Evolutionary conservation across 305 asterid species (phyloP).

Genomic region (Stenogyne calaminthoides): DNA sequence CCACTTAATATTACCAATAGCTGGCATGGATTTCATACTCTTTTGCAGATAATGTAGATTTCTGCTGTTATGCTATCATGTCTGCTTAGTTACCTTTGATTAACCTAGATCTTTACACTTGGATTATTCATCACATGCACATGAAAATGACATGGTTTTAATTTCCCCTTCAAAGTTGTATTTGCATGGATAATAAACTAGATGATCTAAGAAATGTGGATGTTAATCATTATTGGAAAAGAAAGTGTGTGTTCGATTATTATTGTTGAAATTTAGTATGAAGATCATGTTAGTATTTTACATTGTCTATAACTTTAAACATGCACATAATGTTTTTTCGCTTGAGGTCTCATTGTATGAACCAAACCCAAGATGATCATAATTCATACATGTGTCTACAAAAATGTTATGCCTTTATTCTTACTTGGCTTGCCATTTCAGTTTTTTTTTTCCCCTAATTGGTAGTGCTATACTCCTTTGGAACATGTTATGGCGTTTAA

Average conservation of each 20-base stretch:
- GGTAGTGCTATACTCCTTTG: not conserved
- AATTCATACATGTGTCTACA: not conserved
- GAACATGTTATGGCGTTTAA: slow-evolving; percentile 1
- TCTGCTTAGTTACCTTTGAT: not conserved
- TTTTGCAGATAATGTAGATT: not conserved
- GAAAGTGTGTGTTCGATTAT: not conserved
- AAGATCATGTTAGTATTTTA: not conserved
- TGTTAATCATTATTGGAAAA: not conserved
- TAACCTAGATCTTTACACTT: not conserved
- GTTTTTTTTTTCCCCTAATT: not conserved
- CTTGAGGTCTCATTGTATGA: not conserved
- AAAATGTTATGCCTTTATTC: not conserved
- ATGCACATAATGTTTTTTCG: not conserved
- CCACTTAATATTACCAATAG: slow-evolving; percentile 11
- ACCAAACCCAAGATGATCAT: not conserved
- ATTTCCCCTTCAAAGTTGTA: not conserved
- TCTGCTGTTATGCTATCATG: slow-evolving; percentile 6
- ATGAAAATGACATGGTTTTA: not conserved
- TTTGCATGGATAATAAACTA: slow-evolving; percentile 5
- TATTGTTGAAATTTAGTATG: not conserved
- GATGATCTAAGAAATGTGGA: not conserved
- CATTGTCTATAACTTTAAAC: not conserved
- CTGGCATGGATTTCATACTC: slow-evolving; percentile 2
- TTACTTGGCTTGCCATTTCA: not conserved
- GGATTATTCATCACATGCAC: slow-evolving; percentile 14